These are phyloP conservation scores for Dendrobium chrysotoxum DNA, from an alignment of 106 monocot species.

Conservation along the genomic window DNA sequence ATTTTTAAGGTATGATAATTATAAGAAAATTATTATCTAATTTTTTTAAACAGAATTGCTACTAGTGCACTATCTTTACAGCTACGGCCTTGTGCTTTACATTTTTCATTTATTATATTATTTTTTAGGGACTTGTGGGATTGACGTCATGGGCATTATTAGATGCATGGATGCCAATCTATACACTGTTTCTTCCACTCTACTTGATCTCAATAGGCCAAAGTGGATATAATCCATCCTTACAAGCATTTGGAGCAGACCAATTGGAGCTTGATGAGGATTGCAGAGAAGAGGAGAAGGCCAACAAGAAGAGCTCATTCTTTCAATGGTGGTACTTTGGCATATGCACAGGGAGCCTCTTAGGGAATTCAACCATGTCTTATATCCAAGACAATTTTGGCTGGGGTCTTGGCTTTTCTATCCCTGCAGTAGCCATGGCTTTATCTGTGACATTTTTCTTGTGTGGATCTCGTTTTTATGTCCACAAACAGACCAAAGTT, in stretches of 20 bases:
- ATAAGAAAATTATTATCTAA: not conserved
- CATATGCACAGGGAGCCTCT: slow-evolving; percentile 74
- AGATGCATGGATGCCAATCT: slow-evolving; percentile 54
- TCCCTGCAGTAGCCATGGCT: slow-evolving; percentile 62
- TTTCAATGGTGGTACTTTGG: slow-evolving; percentile 99
- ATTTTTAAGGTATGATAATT: not conserved
- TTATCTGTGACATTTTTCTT: slow-evolving; percentile 48
- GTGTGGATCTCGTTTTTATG: slow-evolving; percentile 42
- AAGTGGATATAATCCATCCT: slow-evolving; percentile 82
- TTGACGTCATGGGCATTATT: slow-evolving; percentile 72
- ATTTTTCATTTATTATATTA: not conserved
- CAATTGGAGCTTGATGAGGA: slow-evolving; percentile 56
- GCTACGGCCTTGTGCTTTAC: too few relatives aligned
- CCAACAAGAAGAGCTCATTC: slow-evolving; percentile 54
- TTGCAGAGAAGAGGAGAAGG: slow-evolving; percentile 21
- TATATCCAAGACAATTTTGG: slow-evolving; percentile 81
- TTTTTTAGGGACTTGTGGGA: slow-evolving; percentile 56
- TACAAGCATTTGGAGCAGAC: slow-evolving; percentile 98
- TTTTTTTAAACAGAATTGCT: not conserved
- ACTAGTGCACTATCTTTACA: too few relatives aligned
- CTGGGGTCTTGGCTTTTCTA: slow-evolving; percentile 77
- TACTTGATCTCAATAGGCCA: slow-evolving; percentile 85
- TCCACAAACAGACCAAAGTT: slow-evolving; percentile 18
- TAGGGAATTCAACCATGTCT: slow-evolving; percentile 79
- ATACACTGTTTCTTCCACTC: slow-evolving; percentile 70